Percentiles rank a stretch among this genome's conserved stretches.
Evolutionary conservation across 2,329 filamentous ascomycete genomes (phyloP).

Genomic region (Endothia cerciana): DNA sequence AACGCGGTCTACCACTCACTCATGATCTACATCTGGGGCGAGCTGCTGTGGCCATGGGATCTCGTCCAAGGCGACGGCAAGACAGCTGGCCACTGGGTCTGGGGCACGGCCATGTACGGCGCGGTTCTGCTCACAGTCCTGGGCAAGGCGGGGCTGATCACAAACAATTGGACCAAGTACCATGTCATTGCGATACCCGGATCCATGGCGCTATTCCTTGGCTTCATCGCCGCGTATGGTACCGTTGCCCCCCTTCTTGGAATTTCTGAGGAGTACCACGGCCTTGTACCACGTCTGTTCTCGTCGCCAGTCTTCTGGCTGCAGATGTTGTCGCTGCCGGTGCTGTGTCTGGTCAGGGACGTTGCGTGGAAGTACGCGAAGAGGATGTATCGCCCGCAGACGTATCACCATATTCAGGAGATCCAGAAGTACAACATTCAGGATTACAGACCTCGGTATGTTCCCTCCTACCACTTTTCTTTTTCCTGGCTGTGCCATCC

Average conservation of each 20-base stretch:
- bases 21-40: constrained; percentile 83
- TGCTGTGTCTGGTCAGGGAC: constrained; percentile 83
- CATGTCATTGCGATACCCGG: constrained; percentile 94
- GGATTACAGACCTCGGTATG: constrained; percentile 91
- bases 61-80: constrained; percentile 78
- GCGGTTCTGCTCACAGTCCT: constrained; percentile 92
- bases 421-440: constrained; percentile 99
- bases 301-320: constrained; percentile 86
- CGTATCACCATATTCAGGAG: constrained; percentile 98
- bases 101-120: constrained; percentile 94
- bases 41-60: constrained; percentile 82
- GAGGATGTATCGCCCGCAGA: constrained; percentile 94
- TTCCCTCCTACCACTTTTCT: constrained; percentile 31
- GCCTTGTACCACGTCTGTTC: constrained; percentile 81
- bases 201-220: constrained; percentile 88
- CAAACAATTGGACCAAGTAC: constrained; percentile 99
- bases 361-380: constrained; percentile 97
- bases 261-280: constrained; percentile 83
- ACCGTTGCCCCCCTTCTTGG: constrained; percentile 80
- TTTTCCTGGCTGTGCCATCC: constrained; percentile 16
- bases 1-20: constrained; percentile 97
- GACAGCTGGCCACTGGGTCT: constrained; percentile 93
- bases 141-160: constrained; percentile 91
- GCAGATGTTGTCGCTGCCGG: constrained; percentile 79
- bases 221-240: constrained; percentile 86